Conservation (phyloP, 164 flowering plant species). For the Taxillus chinensis region DNA sequence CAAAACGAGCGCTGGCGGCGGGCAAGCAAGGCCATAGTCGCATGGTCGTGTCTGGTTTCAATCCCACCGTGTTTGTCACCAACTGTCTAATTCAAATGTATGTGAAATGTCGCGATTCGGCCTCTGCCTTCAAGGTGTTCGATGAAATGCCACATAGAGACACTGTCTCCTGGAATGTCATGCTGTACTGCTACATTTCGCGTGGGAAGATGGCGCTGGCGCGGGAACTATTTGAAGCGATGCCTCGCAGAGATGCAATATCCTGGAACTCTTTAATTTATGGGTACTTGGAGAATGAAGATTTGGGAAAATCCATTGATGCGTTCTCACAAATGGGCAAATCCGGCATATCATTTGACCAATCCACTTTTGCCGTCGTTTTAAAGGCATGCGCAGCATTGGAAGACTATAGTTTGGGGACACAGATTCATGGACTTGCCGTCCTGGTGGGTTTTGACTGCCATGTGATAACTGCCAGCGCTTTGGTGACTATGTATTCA, state of each 20-base stretch:
- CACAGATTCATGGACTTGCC: constrained; percentile 49
- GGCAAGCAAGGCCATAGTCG: constrained; percentile 66
- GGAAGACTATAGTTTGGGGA: constrained; percentile 34
- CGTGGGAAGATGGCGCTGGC: constrained; percentile 38
- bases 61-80: constrained; percentile 53
- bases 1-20: constrained; percentile 14
- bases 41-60: constrained; percentile 57
- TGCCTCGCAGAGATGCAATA: constrained; percentile 59
- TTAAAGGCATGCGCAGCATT: constrained; percentile 42
- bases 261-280: constrained; percentile 80
- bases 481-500: constrained; percentile 71
- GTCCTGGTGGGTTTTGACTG: constrained; percentile 40
- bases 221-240: constrained; percentile 30
- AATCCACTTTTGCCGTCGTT: constrained; percentile 45
- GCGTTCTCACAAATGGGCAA: constrained; percentile 38
- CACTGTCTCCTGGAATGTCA: constrained; percentile 53
- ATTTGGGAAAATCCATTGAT: constrained; percentile 20
- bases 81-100: constrained; percentile 70
- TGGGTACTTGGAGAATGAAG: constrained; percentile 46
- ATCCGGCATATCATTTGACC: constrained; percentile 25
- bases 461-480: constrained; percentile 65
- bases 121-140: constrained; percentile 50
- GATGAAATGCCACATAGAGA: constrained; percentile 52
- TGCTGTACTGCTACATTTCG: constrained; percentile 44
- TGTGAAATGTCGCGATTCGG: constrained; percentile 33